phyloP scores from a whole-genome alignment of 2,329 filamentous ascomycete species.

The Sporothrix pallida region DNA sequence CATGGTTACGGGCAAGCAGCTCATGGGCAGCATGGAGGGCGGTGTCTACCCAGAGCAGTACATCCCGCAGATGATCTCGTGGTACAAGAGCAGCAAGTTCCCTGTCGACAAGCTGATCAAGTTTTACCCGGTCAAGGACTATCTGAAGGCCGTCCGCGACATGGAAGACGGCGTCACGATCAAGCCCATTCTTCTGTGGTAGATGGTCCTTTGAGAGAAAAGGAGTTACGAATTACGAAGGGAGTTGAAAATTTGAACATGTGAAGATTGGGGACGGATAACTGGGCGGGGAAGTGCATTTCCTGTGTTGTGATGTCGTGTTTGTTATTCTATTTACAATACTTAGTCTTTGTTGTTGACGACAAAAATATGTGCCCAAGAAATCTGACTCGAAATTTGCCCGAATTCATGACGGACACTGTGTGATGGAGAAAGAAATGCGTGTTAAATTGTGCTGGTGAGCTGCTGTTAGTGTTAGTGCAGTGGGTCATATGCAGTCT shows the following conservation, averaged over 20 bases:
- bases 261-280: background rate
- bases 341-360: too few relatives aligned
- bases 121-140: conserved; percentile 13
- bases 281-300: background rate
- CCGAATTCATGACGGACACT: too few relatives aligned
- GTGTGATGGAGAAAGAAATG: too few relatives aligned
- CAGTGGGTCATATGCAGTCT: background rate
- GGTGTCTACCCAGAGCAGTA: conserved; percentile 2
- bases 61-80: conserved; percentile 1
- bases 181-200: conserved; percentile 9
- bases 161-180: conserved; percentile 8
- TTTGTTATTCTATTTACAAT: background rate
- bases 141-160: conserved; percentile 1
- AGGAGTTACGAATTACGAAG: background rate
- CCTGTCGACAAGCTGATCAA: background rate
- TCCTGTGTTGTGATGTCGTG: background rate
- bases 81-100: conserved; percentile 7
- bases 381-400: too few relatives aligned
- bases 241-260: background rate
- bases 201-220: background rate
- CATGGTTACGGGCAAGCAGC: conserved; percentile 16
- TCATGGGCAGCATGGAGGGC: conserved; percentile 18
- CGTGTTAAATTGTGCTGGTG: background rate
- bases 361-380: too few relatives aligned
- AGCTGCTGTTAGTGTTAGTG: background rate